Evolutionary conservation across 441 rosid genomes (phyloP), one percentile per base, ranked within the genome.

Genomic region (Raphanus hybrid): DNA sequence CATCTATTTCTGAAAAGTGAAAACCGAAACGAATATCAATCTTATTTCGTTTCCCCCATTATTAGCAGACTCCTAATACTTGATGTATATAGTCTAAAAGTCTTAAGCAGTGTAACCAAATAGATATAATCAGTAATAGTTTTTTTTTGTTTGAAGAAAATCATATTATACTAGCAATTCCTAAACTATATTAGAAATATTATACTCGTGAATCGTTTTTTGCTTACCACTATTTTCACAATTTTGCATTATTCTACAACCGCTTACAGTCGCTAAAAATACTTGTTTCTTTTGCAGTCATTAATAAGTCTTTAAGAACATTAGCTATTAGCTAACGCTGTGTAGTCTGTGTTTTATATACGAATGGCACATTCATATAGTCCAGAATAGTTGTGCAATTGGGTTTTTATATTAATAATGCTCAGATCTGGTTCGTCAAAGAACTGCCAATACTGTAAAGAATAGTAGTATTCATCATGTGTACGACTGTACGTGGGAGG

Each of bases 381-480:
- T 39, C 41, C 3, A 6, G 14, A 32, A 62, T 1, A 29, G 16
- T 63, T 8, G 48, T 14, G n/a, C n/a, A 32, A 7, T 14, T 57
- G 32, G 32, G 62, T 57, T 57, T 57, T 57, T 57, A 57, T 41
- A 39, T 12, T 27, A 26, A 16, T 27, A 67, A 58, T 29, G 50
- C 16, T 67, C 73, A 58, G 78, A 59, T 67, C 78, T 75, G 67
- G 60, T 67, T 58, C 26, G 78, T 16, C 72, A 6, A 65, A 43
- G 58, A 10, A 32, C 59, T 26, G 67, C 8, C 48, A 39, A 52
- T 65, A 58, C 26, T 67, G 54, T 68, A 7, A 63, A 50, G 35
- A 14, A 45, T 20, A 23, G 1, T 54, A 16, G 1, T 54, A 16
- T 39, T 55, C 57, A 70, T 54, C 60, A 54, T 64, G 54, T 55